Base-by-base conservation (phyloP, 352 stramenopile genomes). In the Globisporangium emineosum region DNA sequence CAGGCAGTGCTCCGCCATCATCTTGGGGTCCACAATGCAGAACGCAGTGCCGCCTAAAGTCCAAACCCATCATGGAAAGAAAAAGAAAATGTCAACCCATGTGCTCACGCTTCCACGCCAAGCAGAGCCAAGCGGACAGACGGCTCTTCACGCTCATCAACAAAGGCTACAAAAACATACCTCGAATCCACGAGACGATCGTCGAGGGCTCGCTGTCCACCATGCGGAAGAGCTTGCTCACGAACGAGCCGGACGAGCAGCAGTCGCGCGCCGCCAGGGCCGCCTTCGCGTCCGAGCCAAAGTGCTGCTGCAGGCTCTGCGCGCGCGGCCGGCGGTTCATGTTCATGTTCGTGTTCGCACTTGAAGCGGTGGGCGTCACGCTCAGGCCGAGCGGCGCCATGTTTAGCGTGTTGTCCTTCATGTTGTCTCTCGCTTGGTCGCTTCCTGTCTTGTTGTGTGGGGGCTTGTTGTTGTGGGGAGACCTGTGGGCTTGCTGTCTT, bases 1-100 rank as follows among this genome's bases (percentile, higher is more conserved):
- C 25, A 97, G 71, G 57, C 88, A 94, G 64, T 94, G 84, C 64
- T 94, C 84, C 1, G 90, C 88, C 71, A 96, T 88, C 68, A 91
- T 83, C 68, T 94, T 93, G 10, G 89, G 79, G 66, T 97, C 86
- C n/a, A 94, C 89, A 51, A 97, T 94, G 63, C 90, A 94, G 66
- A 97, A 97, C 23, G 89, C 88, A n/a, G 86, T 93, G 52, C 89
- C 89, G 42, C 89, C 86, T 93, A 47, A 1, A 9, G 37, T 17
- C 13, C 40, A 45, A 56, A 35, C 23, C 60, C 21, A 45, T 33
- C 45, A 65, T 32, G 29, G 2, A 5, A 62, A 52, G 47, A n/a
- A 56, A 1, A 37, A 57, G 19, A 63, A 50, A 21, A 43, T 49
- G 53, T 62, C 17, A 61, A 51, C 53, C 23, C 62, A 62, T 52